Conservation (phyloP, 2,329 filamentous ascomycete species). For the Raffaelea ambrosiae region DNA sequence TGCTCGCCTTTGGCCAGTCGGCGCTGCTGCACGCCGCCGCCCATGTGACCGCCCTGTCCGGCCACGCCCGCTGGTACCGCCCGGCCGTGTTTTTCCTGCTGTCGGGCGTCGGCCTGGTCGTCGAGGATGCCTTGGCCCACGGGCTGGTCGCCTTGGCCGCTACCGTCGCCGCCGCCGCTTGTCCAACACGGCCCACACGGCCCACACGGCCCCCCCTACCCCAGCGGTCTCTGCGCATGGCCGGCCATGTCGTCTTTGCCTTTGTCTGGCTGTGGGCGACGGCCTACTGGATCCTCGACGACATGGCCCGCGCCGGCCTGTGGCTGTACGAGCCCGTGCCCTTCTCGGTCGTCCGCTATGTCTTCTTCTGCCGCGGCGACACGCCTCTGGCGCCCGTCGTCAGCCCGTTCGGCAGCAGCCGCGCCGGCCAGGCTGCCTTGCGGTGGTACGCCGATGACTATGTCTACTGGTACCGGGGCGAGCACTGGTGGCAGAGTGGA, state of each 20-base stretch:
- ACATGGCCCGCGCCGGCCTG: conserved; percentile 63
- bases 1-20: conserved; percentile 54
- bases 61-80: conserved; percentile 36
- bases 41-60: conserved; percentile 56
- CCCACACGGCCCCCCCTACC: conserved; percentile 2
- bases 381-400: conserved; percentile 43
- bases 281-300: conserved; percentile 59
- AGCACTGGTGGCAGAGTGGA: conserved; percentile 51
- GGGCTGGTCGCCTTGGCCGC: too few species aligned
- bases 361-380: conserved; percentile 21
- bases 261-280: conserved; percentile 62
- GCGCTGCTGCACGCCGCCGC: conserved; percentile 64
- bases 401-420: conserved; percentile 45
- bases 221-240: conserved; percentile 28
- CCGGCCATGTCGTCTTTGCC: conserved; percentile 54
- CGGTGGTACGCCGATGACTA: conserved; percentile 52
- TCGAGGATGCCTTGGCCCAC: conserved; percentile 40
- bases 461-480: conserved; percentile 47
- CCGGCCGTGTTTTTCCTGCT: conserved; percentile 64
- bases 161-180: too few species aligned
- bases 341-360: conserved; percentile 56
- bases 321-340: conserved; percentile 83
- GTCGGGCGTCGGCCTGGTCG: conserved; percentile 56
- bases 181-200: too few species aligned
- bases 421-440: conserved; percentile 41